Conservation (phyloP, 1,139 yeast genomes). For the Candida buenavistaensis region DNA sequence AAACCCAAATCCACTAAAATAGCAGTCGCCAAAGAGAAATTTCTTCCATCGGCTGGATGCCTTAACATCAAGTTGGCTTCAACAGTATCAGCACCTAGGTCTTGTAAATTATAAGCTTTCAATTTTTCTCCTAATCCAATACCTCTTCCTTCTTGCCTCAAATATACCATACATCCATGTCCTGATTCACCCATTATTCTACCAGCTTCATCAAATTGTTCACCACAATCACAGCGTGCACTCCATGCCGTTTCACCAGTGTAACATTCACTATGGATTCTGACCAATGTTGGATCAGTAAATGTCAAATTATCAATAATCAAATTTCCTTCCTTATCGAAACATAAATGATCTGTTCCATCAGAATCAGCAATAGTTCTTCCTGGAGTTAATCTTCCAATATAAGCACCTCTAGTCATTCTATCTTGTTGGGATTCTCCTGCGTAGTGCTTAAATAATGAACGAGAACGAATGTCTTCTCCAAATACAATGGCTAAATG, state of each 20-base stretch:
- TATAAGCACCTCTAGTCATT: constrained; percentile 96
- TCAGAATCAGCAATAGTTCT: constrained; percentile 69
- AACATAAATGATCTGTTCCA: constrained; percentile 43
- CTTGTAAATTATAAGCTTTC: constrained; percentile 96
- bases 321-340: constrained; percentile 49
- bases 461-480: constrained; percentile 77
- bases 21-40: constrained; percentile 91
- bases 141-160: constrained; percentile 98
- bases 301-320: constrained; percentile 39
- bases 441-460: constrained; percentile 60
- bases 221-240: constrained; percentile 98
- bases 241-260: constrained; percentile 99
- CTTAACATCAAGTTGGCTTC: constrained; percentile 90
- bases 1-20: constrained; percentile 83
- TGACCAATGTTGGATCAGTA: constrained; percentile 51
- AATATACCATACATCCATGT: constrained; percentile 90
- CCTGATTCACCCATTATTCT: constrained; percentile 84
- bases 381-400: constrained; percentile 87
- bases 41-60: constrained; percentile 96
- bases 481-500: constrained; percentile 98
- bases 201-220: constrained; percentile 98
- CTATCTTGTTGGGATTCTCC: constrained; percentile 88
- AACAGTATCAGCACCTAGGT: constrained; percentile 97
- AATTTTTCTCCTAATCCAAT: constrained; percentile 96
- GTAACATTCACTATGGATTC: constrained; percentile 97